Percentiles rank a stretch among this genome's conserved stretches.
Conservation (phyloP, 768 basidiomycete species). For the Phylloporus rhodoxanthus region DNA sequence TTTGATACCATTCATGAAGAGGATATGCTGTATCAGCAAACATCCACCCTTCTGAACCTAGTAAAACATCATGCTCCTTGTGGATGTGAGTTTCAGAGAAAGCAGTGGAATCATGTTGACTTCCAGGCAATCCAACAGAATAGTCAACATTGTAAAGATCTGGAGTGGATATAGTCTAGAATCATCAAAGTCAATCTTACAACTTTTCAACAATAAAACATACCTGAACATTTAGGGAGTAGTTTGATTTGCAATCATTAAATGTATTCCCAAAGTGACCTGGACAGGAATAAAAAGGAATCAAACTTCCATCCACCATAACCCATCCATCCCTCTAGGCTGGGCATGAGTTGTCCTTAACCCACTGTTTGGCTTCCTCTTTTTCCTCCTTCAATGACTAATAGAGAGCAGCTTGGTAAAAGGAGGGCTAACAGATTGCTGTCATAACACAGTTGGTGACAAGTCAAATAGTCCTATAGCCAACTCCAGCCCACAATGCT, state of each 20-base stretch:
- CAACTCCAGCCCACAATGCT: constrained; percentile 2
- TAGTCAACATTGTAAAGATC: constrained; percentile 27
- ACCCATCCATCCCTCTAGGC: constrained; percentile 35
- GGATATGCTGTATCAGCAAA: constrained; percentile 40
- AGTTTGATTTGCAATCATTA: constrained; percentile 15
- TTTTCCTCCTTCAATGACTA: constrained; percentile 13
- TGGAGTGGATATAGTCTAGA: constrained; percentile 13
- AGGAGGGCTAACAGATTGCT: not conserved
- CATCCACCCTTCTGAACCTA: constrained; percentile 30
- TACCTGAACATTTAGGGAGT: constrained; percentile 6
- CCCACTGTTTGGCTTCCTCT: constrained; percentile 36
- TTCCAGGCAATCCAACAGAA: constrained; percentile 28
- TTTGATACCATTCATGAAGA: constrained; percentile 24
- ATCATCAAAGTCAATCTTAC: not conserved
- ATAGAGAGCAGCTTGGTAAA: not conserved
- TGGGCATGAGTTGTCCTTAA: constrained; percentile 30
- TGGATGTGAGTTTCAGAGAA: constrained; percentile 23
- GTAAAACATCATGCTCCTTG: too few species aligned
- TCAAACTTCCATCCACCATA: constrained; percentile 37
- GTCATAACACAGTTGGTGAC: not conserved
- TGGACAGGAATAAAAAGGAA: constrained; percentile 30
- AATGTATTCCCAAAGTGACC: constrained; percentile 32
- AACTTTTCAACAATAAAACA: not conserved
- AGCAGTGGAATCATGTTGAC: constrained; percentile 31
- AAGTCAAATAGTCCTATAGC: not conserved